Base-by-base conservation (phyloP, 2,329 filamentous ascomycete genomes). In the Fusarium odoratissimum region DNA sequence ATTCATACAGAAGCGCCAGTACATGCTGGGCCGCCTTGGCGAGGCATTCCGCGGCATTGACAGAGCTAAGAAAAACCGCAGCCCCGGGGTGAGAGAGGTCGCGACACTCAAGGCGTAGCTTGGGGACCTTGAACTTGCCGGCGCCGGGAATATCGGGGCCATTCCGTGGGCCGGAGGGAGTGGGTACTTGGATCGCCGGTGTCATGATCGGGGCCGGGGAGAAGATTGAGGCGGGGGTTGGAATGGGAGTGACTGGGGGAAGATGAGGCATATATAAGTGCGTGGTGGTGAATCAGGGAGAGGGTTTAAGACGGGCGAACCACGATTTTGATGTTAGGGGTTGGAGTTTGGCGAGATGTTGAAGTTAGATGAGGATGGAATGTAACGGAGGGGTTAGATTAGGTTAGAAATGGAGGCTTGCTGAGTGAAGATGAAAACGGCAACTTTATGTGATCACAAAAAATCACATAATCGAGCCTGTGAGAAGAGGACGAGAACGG, bases 1-100 rank as follows among this genome's bases (percentile, higher is more conserved):
- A 82, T 48, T 78, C 75, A 81, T 98, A 98, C 35, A 98, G 90
- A 31, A 91, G 87, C 35, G 85, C 84, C 54, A 96, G 87, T 21
- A 98, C 94, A 70, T 89, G 88, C 55, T 87, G 81, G 37, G 95
- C 88, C 64, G 92, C 90, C 17, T 84, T 81, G 58, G 88, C 82
- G 46, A 97, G 84, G 57, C 91, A 88, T 23, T 85, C 83, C 41
- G 89, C 83, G 60, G 91, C 87, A 78, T 93, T 88, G 71, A 94
- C 83, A 42, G 90, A 84, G 57, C 83, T 81, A 65, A 97, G 89
- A 82, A 97, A 97, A 69, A 89, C 83, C 37, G 84, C 80, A 9
- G 91, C 83, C 62, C 92, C 93, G 2, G 87, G 81, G 81, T 91
- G 88, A 59, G 80, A 78, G 65, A 91, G 82, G 76, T 92, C 88